phyloP scores from a whole-genome alignment of 176 grass and related monocot genomes.

The Carex parvula region DNA sequence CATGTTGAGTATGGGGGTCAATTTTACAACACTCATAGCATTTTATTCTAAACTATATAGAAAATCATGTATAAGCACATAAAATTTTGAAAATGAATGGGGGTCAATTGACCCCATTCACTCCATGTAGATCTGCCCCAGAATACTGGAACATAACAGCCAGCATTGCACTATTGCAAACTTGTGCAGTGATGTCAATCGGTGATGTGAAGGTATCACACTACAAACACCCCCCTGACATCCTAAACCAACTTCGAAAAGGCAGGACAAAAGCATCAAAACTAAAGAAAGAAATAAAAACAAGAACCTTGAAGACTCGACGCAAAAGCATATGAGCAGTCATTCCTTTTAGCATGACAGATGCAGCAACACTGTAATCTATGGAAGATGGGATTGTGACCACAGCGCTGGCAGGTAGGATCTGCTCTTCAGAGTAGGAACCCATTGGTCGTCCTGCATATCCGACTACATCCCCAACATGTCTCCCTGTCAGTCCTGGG shows the following conservation, averaged over 20 bases:
- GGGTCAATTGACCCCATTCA: too few relatives aligned
- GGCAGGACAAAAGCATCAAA: background rate
- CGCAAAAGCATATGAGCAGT: conserved; percentile 67
- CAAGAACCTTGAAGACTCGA: conserved; percentile 47
- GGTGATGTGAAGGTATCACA: background rate
- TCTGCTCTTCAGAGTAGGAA: conserved; percentile 81
- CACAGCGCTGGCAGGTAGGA: conserved; percentile 60
- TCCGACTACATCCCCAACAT: conserved; percentile 72
- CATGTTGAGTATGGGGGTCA: too few relatives aligned
- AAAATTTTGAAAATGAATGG: too few relatives aligned
- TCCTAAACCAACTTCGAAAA: background rate
- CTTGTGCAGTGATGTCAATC: background rate
- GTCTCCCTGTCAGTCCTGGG: conserved; percentile 62
- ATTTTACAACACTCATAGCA: too few relatives aligned
- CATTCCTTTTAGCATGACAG: conserved; percentile 84
- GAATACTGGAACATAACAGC: background rate
- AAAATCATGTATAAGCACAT: too few relatives aligned
- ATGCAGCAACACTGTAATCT: conserved; percentile 57
- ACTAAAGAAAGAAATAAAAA: conserved; percentile 7
- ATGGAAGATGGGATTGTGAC: conserved; percentile 54
- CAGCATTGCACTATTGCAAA: background rate
- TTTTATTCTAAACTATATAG: too few relatives aligned
- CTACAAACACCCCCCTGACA: background rate
- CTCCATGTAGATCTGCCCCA: too few relatives aligned
- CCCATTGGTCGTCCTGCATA: conserved; percentile 82